Percentiles rank a stretch among this genome's conserved stretches.
phyloP scores from a whole-genome alignment of 176 grass and related monocot species.

The Oryza meridionalis region DNA sequence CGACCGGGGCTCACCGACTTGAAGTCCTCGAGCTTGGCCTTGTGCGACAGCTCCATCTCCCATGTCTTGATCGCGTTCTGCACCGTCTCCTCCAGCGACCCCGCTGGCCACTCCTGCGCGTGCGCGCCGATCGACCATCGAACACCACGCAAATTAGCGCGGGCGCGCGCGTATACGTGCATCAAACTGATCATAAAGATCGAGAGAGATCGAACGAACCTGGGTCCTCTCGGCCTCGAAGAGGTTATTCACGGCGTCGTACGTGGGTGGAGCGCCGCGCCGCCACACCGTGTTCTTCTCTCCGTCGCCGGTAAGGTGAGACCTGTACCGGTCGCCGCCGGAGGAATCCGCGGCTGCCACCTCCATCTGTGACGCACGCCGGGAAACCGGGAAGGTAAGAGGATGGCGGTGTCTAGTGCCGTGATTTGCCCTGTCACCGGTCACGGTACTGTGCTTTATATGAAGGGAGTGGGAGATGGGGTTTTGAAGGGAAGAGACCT shows the following conservation, averaged over 20 bases:
- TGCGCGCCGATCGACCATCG: background rate
- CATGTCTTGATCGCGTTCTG: slow-evolving; percentile 97
- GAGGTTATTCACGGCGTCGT: slow-evolving; percentile 82
- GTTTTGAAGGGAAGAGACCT: background rate
- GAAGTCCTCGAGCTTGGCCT: slow-evolving; percentile 72
- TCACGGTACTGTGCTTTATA: background rate
- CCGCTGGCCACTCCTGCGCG: slow-evolving; percentile 69
- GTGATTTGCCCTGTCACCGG: too few species aligned
- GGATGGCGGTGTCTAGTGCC: background rate
- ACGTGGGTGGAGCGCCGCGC: slow-evolving; percentile 72
- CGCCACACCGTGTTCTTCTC: slow-evolving; percentile 81
- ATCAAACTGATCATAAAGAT: background rate
- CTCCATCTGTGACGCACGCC: slow-evolving; percentile 38
- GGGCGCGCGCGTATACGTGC: background rate
- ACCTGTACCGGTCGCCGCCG: slow-evolving; percentile 70
- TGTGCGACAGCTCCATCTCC: slow-evolving; percentile 99
- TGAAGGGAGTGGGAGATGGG: background rate
- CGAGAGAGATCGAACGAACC: slow-evolving; percentile 5
- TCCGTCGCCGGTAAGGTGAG: slow-evolving; percentile 65
- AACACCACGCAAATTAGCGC: background rate
- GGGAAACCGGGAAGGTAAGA: background rate
- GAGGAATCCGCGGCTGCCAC: slow-evolving; percentile 21
- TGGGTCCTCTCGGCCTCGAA: slow-evolving; percentile 78
- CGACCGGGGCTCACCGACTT: slow-evolving; percentile 67
- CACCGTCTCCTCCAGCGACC: slow-evolving; percentile 82